Evolutionary conservation across 1,139 yeast species (phyloP).

Genomic region (Yamadazyma blattariae): DNA sequence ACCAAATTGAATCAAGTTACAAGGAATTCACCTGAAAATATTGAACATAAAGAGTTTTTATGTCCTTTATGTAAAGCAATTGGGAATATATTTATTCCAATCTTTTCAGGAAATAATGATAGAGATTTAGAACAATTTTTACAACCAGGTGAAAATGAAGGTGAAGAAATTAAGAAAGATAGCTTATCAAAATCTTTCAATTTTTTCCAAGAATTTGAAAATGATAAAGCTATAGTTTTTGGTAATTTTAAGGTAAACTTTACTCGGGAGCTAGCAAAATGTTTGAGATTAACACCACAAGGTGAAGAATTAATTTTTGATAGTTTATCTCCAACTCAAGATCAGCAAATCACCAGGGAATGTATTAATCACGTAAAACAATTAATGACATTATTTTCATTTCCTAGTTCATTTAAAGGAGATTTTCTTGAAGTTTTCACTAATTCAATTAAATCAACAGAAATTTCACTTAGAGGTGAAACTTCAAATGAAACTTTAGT

Average conservation of each 20-base stretch:
- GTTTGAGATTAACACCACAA: slow-evolving; percentile 23
- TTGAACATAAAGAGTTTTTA: slow-evolving; percentile 67
- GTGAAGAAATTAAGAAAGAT: too few relatives aligned
- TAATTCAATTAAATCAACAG: slow-evolving; percentile 61
- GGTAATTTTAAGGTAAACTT: slow-evolving; percentile 19
- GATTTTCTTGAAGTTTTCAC: slow-evolving; percentile 40
- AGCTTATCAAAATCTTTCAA: slow-evolving; percentile 10
- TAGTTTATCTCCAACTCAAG: slow-evolving; percentile 9
- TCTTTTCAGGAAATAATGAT: slow-evolving; percentile 47
- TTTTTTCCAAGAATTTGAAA: slow-evolving; percentile 17
- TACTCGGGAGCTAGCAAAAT: slow-evolving; percentile 23
- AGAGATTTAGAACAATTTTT: slow-evolving; percentile 26
- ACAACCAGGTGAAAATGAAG: slow-evolving; percentile 9
- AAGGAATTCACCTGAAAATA: slow-evolving; percentile 75
- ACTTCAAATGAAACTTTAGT: slow-evolving; percentile 38
- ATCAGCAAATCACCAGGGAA: slow-evolving; percentile 26
- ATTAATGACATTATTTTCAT: slow-evolving; percentile 33
- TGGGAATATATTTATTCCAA: slow-evolving; percentile 80
- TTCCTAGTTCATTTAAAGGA: slow-evolving; percentile 38
- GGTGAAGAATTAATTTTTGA: slow-evolving; percentile 27
- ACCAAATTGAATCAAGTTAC: slow-evolving; percentile 70
- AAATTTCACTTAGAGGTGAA: slow-evolving; percentile 64
- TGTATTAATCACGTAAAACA: slow-evolving; percentile 36
- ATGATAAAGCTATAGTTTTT: slow-evolving; percentile 25
- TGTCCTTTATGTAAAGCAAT: slow-evolving; percentile 92